Percentiles rank a stretch among this genome's conserved stretches.
Conservation (phyloP, 768 basidiomycete genomes). For the Trametes punicea region DNA sequence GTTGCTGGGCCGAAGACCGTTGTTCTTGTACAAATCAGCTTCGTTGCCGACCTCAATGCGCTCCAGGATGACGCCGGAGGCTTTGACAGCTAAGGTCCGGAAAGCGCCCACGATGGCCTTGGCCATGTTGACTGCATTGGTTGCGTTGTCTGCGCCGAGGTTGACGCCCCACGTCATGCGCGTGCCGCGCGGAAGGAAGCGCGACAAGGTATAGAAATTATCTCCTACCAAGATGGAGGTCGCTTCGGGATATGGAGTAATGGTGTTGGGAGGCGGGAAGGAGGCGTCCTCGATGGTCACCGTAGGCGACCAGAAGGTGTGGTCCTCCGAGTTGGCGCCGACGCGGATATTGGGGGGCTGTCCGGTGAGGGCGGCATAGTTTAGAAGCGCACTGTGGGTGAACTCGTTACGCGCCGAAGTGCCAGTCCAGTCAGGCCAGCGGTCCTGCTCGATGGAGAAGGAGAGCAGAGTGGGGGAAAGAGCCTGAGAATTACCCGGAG, state of each 20-base stretch:
- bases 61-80: slow-evolving; percentile 29
- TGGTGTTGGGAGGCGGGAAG: slow-evolving; percentile 47
- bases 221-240: slow-evolving; percentile 56
- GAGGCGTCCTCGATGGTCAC: slow-evolving; percentile 42
- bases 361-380: slow-evolving; percentile 51
- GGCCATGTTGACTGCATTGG: slow-evolving; percentile 33
- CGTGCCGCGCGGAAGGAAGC: slow-evolving; percentile 51
- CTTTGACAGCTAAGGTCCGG: slow-evolving; percentile 18
- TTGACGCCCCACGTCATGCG: slow-evolving; percentile 68
- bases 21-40: slow-evolving; percentile 32
- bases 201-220: slow-evolving; percentile 50
- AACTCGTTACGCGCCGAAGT: slow-evolving; percentile 49
- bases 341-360: slow-evolving; percentile 55
- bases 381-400: slow-evolving; percentile 57
- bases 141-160: slow-evolving; percentile 40
- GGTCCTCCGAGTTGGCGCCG: slow-evolving; percentile 52
- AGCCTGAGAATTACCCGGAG: slow-evolving; percentile 34
- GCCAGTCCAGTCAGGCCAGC: slow-evolving; percentile 69
- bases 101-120: slow-evolving; percentile 32
- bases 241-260: slow-evolving; percentile 66
- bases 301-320: slow-evolving; percentile 49
- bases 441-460: slow-evolving; percentile 68
- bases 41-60: slow-evolving; percentile 35
- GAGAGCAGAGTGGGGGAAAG: slow-evolving; percentile 51
- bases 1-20: slow-evolving; percentile 26